Evolutionary conservation across 768 basidiomycete species (phyloP), one percentile per base, ranked within the genome.

Genomic region (Polyporus arcularius): DNA sequence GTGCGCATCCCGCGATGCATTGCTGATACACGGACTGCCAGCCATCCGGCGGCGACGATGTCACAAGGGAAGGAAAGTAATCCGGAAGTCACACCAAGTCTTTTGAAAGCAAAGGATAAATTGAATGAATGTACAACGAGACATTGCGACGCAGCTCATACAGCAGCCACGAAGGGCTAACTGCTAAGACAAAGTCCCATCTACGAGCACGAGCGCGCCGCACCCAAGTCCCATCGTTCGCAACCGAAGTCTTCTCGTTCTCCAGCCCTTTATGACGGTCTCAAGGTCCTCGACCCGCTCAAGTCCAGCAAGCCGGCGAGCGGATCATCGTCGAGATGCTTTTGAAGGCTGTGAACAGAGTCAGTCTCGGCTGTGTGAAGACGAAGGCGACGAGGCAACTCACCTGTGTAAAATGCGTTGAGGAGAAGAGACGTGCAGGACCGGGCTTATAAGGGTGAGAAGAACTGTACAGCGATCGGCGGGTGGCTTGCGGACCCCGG

Each of bases 281-380:
- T 88, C 90, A 80, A 85, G 78, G 85, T 92, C 91, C 82, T 91
- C 81, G 87, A 89, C 80, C 84, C 80, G 77, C 87, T 69, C 84
- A 84, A 82, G 77, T 88, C 89, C 85, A 76, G 64, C 73, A 46
- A 63, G 83, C 62, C 38, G 62, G 90, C 83, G 88, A 84, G 82
- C 85, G 76, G 78, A 76, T 85, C 90, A 69, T 92, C 88, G 81
- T 86, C 82, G 87, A 92, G 91, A 92, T 92, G 91, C 91, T 93
- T 93, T 90, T 71, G 78, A 77, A 71, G 82, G 84, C 89, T 91
- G 64, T 53, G 53, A 53, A 55, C 54, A 35, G 14, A 21, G 62
- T 72, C 55, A 76, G 70, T 49, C 21, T 40, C 28, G 40, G 40
- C 30, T 10, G n/a, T 43, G 6, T 45, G 31, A 45, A 11, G 48